Evolutionary conservation across 2,329 filamentous ascomycete species (phyloP), one percentile per base, ranked within the genome.

Genomic region (Alternaria panax): DNA sequence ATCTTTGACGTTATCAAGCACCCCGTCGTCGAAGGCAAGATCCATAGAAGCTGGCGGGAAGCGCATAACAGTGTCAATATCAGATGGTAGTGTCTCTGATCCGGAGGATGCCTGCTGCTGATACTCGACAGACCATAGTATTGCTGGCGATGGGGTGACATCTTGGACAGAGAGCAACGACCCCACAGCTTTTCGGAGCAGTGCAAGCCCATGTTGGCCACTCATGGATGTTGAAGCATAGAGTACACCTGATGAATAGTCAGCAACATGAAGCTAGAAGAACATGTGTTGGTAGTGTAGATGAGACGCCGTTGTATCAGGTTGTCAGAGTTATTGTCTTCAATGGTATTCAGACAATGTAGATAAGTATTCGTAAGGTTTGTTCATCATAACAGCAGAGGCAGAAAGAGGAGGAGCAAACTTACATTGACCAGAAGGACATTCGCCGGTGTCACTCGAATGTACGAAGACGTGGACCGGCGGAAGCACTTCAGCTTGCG

Each of bases 311-410:
- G 80, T 81, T 81, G 72, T 55, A 87, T 96, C 92, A 96, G 92
- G 82, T 89, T 92, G 89, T 94, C 89, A 94, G 90, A 93, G 88
- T 84, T 64, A 63, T 78, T 84, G 86, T 95, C 93, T 88, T 96
- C 93, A 96, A 90, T 86, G 85, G 79, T 82, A 82, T 90, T 96
- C 94, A 93, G 94, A 91, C 93, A 98, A 98, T 97, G 94, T 98
- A 97, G 94, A 97, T 98, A 98, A 98, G 93, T 93, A 92, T 95
- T 96, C 86, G 80, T 84, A 84, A 81, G 79, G 81, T 86, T 54
- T 80, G 80, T 85, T 97, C 93, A 98, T 97, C 94, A 93, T 90
- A 75, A 84, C 85, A 84, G 57, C 61, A 60, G 46, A 34, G 25
- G 42, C 38, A 38, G 54, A 40, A 60, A 60, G 61, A 61, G 41